These are phyloP conservation scores for Ceratocystis huliohia DNA, from an alignment of 2,329 filamentous ascomycete genomes.

Conservation along the genomic window DNA sequence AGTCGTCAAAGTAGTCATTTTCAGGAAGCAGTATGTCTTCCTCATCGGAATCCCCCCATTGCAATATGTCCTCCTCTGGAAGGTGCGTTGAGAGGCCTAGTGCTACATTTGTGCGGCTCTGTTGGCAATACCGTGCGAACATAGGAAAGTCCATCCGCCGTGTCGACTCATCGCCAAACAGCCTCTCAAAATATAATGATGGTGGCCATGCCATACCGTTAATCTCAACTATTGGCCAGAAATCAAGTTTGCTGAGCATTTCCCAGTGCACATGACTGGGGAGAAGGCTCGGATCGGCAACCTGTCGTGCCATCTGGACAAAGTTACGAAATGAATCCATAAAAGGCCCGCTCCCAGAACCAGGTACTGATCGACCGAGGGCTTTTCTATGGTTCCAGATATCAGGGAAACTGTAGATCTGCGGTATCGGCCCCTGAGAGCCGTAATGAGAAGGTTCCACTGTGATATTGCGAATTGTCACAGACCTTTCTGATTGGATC, in stretches of 20 bases:
- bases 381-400: conserved; percentile 2
- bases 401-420: conserved; percentile 7
- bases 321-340: background rate
- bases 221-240: conserved; percentile 15
- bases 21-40: conserved; percentile 4
- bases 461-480: conserved; percentile 13
- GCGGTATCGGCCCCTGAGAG: background rate
- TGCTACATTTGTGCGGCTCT: background rate
- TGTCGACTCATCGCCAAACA: background rate
- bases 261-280: background rate
- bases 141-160: conserved; percentile 1
- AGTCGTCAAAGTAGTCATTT: background rate
- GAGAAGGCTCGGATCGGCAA: background rate
- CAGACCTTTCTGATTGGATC: conserved; percentile 13
- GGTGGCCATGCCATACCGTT: background rate
- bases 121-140: background rate
- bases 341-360: conserved; percentile 7
- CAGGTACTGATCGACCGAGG: background rate
- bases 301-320: background rate
- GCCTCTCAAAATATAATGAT: conserved; percentile 9
- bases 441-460: background rate
- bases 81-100: background rate
- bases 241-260: conserved; percentile 1
- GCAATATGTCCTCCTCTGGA: background rate
- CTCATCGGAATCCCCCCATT: no score